Conservation (phyloP, 805 yeast species). For the Nakazawaea ambrosiae region DNA sequence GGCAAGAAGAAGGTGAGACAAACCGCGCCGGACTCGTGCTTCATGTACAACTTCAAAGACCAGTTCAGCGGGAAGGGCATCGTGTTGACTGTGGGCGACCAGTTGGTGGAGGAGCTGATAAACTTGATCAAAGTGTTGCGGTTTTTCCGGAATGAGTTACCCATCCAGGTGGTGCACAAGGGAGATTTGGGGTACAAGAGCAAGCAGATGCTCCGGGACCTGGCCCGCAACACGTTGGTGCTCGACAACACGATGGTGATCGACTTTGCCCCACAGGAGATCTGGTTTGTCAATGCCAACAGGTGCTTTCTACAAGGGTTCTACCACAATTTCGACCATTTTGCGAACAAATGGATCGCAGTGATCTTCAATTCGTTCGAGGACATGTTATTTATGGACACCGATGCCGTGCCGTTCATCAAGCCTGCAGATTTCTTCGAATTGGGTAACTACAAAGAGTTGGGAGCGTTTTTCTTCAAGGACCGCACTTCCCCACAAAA, state of each 20-base stretch:
- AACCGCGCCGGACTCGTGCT: slow-evolving; percentile 15
- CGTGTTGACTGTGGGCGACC: slow-evolving; percentile 45
- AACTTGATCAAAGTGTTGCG: slow-evolving; percentile 43
- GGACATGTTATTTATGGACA: slow-evolving; percentile 47
- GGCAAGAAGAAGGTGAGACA: slow-evolving; percentile 3
- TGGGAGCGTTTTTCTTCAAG: slow-evolving; percentile 40
- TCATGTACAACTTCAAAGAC: slow-evolving; percentile 22
- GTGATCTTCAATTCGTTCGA: slow-evolving; percentile 51
- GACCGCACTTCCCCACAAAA: slow-evolving; percentile 31
- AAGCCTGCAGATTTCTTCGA: slow-evolving; percentile 30
- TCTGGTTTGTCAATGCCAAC: slow-evolving; percentile 28
- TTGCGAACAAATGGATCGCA: slow-evolving; percentile 46
- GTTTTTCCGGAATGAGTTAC: slow-evolving; percentile 40
- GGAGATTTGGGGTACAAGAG: slow-evolving; percentile 31
- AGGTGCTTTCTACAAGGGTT: slow-evolving; percentile 19
- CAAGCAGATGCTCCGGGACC: slow-evolving; percentile 26
- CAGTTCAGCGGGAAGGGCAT: slow-evolving; percentile 42
- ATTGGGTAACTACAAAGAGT: slow-evolving; percentile 26
- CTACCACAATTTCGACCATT: slow-evolving; percentile 19
- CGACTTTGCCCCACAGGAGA: slow-evolving; percentile 20
- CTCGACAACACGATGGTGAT: slow-evolving; percentile 13
- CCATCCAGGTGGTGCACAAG: slow-evolving; percentile 40
- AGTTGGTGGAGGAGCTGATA: slow-evolving; percentile 36
- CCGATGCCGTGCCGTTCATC: slow-evolving; percentile 38
- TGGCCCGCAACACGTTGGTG: slow-evolving; percentile 23